These are phyloP conservation scores for Fusarium pininemorale DNA, from an alignment of 2,329 filamentous ascomycete species.

Conservation along the genomic window DNA sequence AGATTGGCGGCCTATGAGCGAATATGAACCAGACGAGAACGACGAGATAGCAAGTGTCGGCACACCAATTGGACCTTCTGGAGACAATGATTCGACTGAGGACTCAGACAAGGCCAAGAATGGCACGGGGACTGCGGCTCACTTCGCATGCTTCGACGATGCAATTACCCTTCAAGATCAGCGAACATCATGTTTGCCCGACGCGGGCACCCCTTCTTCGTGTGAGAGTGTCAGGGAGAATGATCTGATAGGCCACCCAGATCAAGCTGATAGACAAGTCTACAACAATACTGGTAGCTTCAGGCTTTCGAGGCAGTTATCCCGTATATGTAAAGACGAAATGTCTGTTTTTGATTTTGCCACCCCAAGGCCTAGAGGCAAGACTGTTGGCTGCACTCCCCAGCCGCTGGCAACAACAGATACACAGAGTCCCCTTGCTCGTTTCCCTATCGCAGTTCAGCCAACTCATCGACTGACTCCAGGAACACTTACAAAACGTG, in stretches of 20 bases:
- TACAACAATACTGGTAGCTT: not conserved
- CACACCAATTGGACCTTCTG: not conserved
- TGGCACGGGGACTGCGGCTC: not conserved
- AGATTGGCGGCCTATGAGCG: conserved; percentile 19
- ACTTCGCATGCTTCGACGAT: not conserved
- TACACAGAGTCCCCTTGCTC: conserved; percentile 36
- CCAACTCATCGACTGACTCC: conserved; percentile 39
- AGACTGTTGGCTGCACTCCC: conserved; percentile 16
- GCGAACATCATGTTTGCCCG: not conserved
- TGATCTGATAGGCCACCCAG: not conserved
- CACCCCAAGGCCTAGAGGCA: not conserved
- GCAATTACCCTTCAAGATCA: not conserved
- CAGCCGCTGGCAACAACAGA: conserved; percentile 18
- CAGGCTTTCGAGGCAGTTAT: conserved; percentile 4
- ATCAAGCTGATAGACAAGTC: not conserved
- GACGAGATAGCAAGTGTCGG: not conserved
- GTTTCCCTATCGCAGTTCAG: conserved; percentile 42
- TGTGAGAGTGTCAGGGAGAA: not conserved
- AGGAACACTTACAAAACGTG: conserved; percentile 31
- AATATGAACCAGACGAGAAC: conserved; percentile 1
- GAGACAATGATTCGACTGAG: not conserved
- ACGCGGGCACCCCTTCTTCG: not conserved
- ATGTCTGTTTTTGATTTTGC: conserved; percentile 8
- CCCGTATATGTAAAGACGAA: not conserved
- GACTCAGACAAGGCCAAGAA: not conserved